Evolutionary conservation across 805 yeast species (phyloP).

Genomic region (Yamadazyma endophytica): DNA sequence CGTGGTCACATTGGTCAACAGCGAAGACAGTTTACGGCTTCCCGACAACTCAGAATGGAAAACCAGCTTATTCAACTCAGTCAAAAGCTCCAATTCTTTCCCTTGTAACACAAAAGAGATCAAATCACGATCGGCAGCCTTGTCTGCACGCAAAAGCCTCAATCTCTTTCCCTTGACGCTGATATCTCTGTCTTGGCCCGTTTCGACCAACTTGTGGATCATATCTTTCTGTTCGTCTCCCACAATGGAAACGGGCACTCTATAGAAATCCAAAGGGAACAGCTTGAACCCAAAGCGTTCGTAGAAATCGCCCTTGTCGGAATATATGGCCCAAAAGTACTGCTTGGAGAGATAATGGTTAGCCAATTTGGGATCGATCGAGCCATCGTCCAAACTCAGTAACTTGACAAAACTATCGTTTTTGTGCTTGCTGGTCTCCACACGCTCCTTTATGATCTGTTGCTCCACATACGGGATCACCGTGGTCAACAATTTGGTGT

Average conservation of each 20-base stretch:
- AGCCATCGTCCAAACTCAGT: constrained; percentile 25
- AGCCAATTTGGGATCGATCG: constrained; percentile 25
- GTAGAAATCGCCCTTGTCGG: constrained; percentile 71
- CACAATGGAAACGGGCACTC: constrained; percentile 20
- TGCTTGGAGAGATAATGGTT: constrained; percentile 29
- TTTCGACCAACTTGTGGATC: constrained; percentile 18
- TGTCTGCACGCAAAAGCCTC: constrained; percentile 19
- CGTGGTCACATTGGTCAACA: constrained; percentile 24
- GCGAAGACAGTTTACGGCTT: constrained; percentile 27
- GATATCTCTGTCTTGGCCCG: constrained; percentile 4
- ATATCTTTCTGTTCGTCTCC: constrained; percentile 14
- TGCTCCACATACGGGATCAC: constrained; percentile 30
- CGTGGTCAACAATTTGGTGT: constrained; percentile 18
- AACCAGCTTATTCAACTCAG: constrained; percentile 31
- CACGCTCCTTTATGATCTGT: constrained; percentile 21
- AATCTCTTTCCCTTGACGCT: constrained; percentile 23
- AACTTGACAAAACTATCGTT: constrained; percentile 27
- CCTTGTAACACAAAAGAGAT: constrained; percentile 28
- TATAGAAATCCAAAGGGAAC: constrained; percentile 31
- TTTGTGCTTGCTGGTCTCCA: constrained; percentile 19
- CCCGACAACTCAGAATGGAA: constrained; percentile 31
- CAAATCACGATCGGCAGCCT: constrained; percentile 24
- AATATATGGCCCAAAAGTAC: constrained; percentile 52
- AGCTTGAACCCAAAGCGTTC: constrained; percentile 53
- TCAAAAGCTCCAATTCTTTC: constrained; percentile 30